Conservation (phyloP, 352 stramenopile genomes). For the Peronospora farinosa region DNA sequence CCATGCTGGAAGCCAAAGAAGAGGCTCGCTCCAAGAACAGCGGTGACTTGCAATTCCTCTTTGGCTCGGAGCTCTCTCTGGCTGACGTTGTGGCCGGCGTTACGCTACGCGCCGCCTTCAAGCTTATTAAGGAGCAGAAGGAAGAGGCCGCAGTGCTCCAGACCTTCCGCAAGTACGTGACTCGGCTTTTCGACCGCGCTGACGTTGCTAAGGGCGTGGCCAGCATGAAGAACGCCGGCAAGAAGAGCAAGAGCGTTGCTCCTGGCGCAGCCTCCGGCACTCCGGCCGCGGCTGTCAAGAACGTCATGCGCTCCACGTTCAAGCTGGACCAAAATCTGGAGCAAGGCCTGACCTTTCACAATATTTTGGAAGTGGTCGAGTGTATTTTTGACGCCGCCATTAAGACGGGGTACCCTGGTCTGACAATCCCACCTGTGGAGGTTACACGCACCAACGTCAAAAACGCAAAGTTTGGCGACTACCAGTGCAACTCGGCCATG, state of each 20-base stretch:
- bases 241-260: slow-evolving; percentile 18
- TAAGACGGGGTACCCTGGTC: slow-evolving; percentile 53
- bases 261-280: slow-evolving; percentile 1
- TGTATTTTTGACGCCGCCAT: slow-evolving; percentile 70
- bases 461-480: slow-evolving; percentile 90
- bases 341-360: slow-evolving; percentile 64
- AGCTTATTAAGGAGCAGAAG: slow-evolving; percentile 41
- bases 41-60: slow-evolving; percentile 51
- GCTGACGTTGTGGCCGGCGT: slow-evolving; percentile 71
- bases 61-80: slow-evolving; percentile 54
- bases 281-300: slow-evolving; percentile 10
- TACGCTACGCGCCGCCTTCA: slow-evolving; percentile 54
- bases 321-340: slow-evolving; percentile 48
- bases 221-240: slow-evolving; percentile 37
- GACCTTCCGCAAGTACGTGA: slow-evolving; percentile 64
- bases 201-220: slow-evolving; percentile 45
- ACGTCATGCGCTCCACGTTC: slow-evolving; percentile 32
- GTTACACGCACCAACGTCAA: slow-evolving; percentile 71
- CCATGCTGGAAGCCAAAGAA: slow-evolving; percentile 57
- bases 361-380: slow-evolving; percentile 69
- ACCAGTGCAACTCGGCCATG: slow-evolving; percentile 99
- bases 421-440: slow-evolving; percentile 50
- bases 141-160: slow-evolving; percentile 42
- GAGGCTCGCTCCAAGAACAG: slow-evolving; percentile 42
- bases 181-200: slow-evolving; percentile 45